Percentiles rank a stretch among this genome's conserved stretches.
Conservation (phyloP, 1,284 basidiomycete species). For the Leccinum ponderosum region DNA sequence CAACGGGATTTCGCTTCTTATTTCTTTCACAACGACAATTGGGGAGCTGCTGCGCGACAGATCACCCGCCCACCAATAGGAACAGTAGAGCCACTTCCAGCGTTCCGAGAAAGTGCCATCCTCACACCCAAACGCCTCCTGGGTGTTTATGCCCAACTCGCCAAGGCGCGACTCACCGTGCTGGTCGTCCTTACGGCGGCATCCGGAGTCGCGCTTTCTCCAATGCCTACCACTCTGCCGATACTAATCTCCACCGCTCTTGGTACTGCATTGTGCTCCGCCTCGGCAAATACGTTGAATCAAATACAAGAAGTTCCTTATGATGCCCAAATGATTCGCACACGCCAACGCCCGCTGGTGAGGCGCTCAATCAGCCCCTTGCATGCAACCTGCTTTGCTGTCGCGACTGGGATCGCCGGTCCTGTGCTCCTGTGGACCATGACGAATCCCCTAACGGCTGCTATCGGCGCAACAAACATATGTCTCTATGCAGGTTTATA, state of each 20-base stretch:
- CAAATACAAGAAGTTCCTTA: constrained; percentile 95
- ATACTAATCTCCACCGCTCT: constrained; percentile 85
- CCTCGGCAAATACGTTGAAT: constrained; percentile 94
- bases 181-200: constrained; percentile 91
- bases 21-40: constrained; percentile 60
- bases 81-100: constrained; percentile 5
- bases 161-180: constrained; percentile 88
- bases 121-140: constrained; percentile 59
- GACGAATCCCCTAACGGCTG: constrained; percentile 87
- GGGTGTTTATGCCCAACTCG: constrained; percentile 78
- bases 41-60: constrained; percentile 30
- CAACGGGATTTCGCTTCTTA: constrained; percentile 49
- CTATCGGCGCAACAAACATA: constrained; percentile 85
- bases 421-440: constrained; percentile 80
- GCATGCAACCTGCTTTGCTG: constrained; percentile 84
- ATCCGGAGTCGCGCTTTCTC: constrained; percentile 92
- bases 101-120: constrained; percentile 32
- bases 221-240: constrained; percentile 79
- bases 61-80: constrained; percentile 8
- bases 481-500: constrained; percentile 90
- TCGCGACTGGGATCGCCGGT: constrained; percentile 74
- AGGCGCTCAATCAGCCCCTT: constrained; percentile 79
- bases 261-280: constrained; percentile 90
- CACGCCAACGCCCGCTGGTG: constrained; percentile 88
- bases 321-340: constrained; percentile 96